Percentiles rank a stretch among this genome's conserved stretches.
Conservation (phyloP, 2,329 filamentous ascomycete species). For the Calonectria henricotiae region DNA sequence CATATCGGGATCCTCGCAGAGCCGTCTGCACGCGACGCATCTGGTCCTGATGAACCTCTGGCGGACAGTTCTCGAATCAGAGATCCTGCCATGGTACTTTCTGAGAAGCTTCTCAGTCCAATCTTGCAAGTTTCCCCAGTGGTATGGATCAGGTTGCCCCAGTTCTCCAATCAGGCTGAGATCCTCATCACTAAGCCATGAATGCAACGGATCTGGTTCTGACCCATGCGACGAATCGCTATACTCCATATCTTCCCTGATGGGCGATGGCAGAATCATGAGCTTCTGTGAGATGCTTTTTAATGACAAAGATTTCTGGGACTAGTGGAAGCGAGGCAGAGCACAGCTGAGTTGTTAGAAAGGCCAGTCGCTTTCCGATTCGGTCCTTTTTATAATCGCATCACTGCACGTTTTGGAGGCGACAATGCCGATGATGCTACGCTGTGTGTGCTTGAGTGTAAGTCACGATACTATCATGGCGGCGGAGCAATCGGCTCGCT, state of each 20-base stretch:
- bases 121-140: constrained; percentile 8
- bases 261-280: neutral
- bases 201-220: neutral
- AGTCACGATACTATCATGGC: constrained; percentile 24
- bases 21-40: constrained; percentile 40
- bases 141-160: constrained; percentile 44
- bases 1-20: constrained; percentile 35
- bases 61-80: constrained; percentile 14
- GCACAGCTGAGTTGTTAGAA: neutral
- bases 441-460: constrained; percentile 20
- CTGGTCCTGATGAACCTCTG: constrained; percentile 40
- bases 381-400: constrained; percentile 29
- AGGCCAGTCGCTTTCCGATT: neutral
- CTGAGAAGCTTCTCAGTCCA: constrained; percentile 28
- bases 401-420: constrained; percentile 17
- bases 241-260: constrained; percentile 19
- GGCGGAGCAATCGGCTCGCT: neutral
- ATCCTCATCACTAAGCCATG: constrained; percentile 38
- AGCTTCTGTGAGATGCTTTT: neutral
- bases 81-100: constrained; percentile 16
- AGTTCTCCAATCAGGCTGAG: constrained; percentile 32
- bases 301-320: neutral
- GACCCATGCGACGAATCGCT: constrained; percentile 14
- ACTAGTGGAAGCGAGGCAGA: neutral
- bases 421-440: constrained; percentile 23